These are phyloP conservation scores for Venturiaceae sp. DNA, from an alignment of 2,329 filamentous ascomycete species.

Conservation along the genomic window DNA sequence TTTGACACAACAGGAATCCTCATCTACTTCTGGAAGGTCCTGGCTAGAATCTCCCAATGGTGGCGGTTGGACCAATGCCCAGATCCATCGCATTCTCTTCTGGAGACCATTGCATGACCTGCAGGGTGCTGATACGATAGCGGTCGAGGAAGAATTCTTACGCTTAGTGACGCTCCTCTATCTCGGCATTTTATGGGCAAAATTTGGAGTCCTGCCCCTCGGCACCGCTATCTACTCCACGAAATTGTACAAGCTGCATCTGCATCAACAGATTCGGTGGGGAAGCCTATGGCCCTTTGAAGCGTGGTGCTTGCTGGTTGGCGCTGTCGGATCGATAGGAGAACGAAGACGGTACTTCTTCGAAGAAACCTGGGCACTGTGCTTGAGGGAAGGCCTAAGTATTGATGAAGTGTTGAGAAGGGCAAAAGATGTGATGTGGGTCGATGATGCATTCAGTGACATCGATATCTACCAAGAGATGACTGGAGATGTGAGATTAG, in stretches of 20 bases:
- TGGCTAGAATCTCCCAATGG: background rate
- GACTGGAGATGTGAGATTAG: background rate
- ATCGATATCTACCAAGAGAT: background rate
- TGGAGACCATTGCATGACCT: background rate
- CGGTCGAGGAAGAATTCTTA: background rate
- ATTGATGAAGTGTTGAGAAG: conserved; percentile 18
- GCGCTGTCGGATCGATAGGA: conserved; percentile 8
- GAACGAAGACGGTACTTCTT: conserved; percentile 19
- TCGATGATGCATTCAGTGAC: conserved; percentile 14
- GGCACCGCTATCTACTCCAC: background rate
- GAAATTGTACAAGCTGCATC: background rate
- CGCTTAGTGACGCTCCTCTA: background rate
- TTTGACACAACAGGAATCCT: background rate
- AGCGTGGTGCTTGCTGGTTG: background rate
- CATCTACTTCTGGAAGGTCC: background rate
- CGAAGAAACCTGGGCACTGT: conserved; percentile 18
- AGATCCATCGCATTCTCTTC: background rate
- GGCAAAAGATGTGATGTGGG: conserved; percentile 20
- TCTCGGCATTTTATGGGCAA: background rate
- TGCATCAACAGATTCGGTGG: background rate
- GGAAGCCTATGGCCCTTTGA: background rate
- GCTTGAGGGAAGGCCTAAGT: conserved; percentile 13
- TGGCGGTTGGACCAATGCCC: background rate
- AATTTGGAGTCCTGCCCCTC: background rate
- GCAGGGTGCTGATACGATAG: background rate